These are phyloP conservation scores for Ustulina deusta DNA, from an alignment of 2,329 filamentous ascomycete genomes.

Conservation along the genomic window DNA sequence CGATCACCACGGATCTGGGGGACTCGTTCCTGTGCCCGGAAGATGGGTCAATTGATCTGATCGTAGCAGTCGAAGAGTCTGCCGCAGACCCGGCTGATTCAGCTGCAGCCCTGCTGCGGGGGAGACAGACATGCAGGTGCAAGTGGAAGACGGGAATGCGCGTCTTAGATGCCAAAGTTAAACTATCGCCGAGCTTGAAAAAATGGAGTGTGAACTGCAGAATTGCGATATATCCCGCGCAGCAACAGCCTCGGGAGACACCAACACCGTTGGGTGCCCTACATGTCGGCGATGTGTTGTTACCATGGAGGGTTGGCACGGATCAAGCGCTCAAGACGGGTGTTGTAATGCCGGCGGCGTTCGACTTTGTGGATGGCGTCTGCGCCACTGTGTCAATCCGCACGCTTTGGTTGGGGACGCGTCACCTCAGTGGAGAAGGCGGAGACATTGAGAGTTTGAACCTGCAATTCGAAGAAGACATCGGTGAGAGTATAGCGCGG, in stretches of 20 bases:
- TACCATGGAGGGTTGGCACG: conserved; percentile 34
- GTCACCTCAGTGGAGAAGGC: not conserved
- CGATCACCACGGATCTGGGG: conserved; percentile 69
- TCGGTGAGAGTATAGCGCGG: conserved; percentile 70
- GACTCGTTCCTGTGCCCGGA: conserved; percentile 65
- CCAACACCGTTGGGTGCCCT: conserved; percentile 33
- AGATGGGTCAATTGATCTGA: conserved; percentile 58
- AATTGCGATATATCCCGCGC: conserved; percentile 40
- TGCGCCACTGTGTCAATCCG: conserved; percentile 44
- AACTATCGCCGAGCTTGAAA: conserved; percentile 31
- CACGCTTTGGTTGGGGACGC: conserved; percentile 34
- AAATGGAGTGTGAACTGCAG: conserved; percentile 37
- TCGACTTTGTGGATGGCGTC: conserved; percentile 43
- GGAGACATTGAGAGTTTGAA: conserved; percentile 44
- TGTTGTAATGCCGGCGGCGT: conserved; percentile 45
- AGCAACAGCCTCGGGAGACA: conserved; percentile 22
- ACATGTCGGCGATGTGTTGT: conserved; percentile 37
- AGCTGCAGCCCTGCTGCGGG: not conserved
- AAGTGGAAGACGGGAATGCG: conserved; percentile 55
- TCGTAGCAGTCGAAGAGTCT: conserved; percentile 52
- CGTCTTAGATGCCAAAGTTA: conserved; percentile 53
- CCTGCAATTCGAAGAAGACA: conserved; percentile 65
- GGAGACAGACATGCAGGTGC: conserved; percentile 12
- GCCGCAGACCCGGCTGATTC: conserved; percentile 16
- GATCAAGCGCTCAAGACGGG: conserved; percentile 28